Base-by-base conservation (phyloP, 2,329 filamentous ascomycete species). In the Curvularia sp. region DNA sequence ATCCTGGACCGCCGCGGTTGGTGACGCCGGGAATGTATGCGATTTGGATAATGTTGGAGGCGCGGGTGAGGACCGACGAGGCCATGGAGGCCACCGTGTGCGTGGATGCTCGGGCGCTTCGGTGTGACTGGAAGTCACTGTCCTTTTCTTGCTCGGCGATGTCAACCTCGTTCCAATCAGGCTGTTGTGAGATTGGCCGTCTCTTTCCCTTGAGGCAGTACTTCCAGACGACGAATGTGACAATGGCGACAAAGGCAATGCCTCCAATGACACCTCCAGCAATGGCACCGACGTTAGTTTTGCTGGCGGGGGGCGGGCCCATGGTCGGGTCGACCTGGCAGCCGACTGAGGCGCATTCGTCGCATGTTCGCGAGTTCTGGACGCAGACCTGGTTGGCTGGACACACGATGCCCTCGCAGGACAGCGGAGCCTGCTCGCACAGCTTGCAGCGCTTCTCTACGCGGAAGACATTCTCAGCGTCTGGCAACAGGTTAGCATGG, bases 41-140 rank as follows among this genome's bases (percentile, higher is more conserved):
- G 78, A 99, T 99, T 80, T 98, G 95, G 71, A 99, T 99, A 75
- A 99, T 94, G 81, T 99, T 99, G 72, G 95, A 98, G 49, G 95
- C 95, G 62, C 95, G 89, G 18, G 95, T 98, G 60, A 97, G 86
- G 58, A 98, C 93, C 26, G 94, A 98, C 9, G 93, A 97, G 15
- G 95, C 95, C 74, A 99, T 92, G 12, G 94, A 98, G 71, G 90
- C 86, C 54, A 94, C 89, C n/a, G 91, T 91, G 75, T 95, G 88
- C 44, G 91, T 91, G 10, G 93, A 95, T 55, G 90, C 86, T 67
- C 93, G 85, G 64, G 88, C 84, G 67, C 86, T 84, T 63, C 84
- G 77, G 65, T 82, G 79, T 66, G 82, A 82, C 56, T 77, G 82
- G 73, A 83, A 84, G 64, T 83, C 81, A 80, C 85, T 82, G 7